Evolutionary conservation across 2,329 filamentous ascomycete genomes (phyloP).

Genomic region (Colletotrichum tropicicola): DNA sequence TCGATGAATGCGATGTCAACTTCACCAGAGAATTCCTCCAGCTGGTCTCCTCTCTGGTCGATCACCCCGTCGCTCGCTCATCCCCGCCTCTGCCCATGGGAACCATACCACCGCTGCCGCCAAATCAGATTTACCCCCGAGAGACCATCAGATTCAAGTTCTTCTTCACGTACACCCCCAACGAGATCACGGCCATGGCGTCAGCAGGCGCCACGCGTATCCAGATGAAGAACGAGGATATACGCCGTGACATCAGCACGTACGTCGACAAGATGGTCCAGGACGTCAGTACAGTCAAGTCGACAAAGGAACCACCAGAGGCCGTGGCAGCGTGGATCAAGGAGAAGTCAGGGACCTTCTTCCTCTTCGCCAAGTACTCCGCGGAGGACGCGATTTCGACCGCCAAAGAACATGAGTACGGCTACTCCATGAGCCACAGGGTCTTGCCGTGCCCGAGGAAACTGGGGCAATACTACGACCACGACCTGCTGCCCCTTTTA

Average conservation of each 20-base stretch:
- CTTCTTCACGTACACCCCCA: constrained; percentile 16
- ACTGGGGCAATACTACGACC: constrained; percentile 28
- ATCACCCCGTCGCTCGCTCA: background rate
- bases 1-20: constrained; percentile 29
- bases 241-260: constrained; percentile 14
- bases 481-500: constrained; percentile 31
- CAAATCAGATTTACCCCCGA: background rate
- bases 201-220: background rate
- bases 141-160: constrained; percentile 23
- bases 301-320: background rate
- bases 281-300: background rate
- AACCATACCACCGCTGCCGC: background rate
- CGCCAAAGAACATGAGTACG: background rate
- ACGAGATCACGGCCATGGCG: background rate
- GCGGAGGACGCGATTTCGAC: constrained; percentile 21
- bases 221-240: constrained; percentile 23
- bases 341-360: constrained; percentile 23
- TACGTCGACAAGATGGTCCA: constrained; percentile 30
- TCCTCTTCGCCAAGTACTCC: constrained; percentile 30
- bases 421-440: background rate
- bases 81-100: background rate
- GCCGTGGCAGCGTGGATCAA: constrained; percentile 19
- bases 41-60: background rate
- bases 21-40: constrained; percentile 19
- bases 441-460: constrained; percentile 18